Evolutionary conservation across 495 filamentous ascomycete genomes (phyloP), one percentile per base, ranked within the genome.

Genomic region (Podospora conica): DNA sequence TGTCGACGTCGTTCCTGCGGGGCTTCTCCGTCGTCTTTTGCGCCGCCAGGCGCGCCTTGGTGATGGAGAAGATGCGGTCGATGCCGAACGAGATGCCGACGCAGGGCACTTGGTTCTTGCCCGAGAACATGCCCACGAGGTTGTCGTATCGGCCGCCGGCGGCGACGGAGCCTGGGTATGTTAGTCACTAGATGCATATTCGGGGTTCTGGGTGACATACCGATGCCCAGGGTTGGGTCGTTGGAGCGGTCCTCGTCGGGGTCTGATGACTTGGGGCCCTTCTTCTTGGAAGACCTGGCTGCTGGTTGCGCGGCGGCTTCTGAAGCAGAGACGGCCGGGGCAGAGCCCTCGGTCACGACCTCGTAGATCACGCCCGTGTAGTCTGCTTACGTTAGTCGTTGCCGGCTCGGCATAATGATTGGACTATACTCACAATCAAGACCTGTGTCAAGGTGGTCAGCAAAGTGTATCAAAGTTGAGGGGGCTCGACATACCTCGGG

Each of bases 291-390:
- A 0, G 31, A 24, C 69, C 85, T 83, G 57, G 82, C 83, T 57
- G 84, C 74, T 7, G 78, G 75, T 65, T 84, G 81, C 1, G 79
- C 71, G 29, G 79, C 75, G 22, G 61, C 58, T 48, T 60, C 57
- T 0, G 63, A 57, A 9, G 63, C 63, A 9, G 63, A 48, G 63
- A 64, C 63, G 2, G 63, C 63, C 12, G 63, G 63, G 8, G 63
- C 63, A 4, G 63, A 64, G 31, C 63, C 63, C 69, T 88, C 82
- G 59, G 78, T 78, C 23, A 80, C 74, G 28, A 96, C 88, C 75
- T 97, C 94, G 80, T 90, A 97, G 75, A 98, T 97, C 59, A 96
- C 82, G 55, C 92, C 92, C 3, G 94, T 96, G 78, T 97, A 96
- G 78, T 97, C 63, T 64, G n/a, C 15, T 40, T 3, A 11, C 3